These are phyloP conservation scores for Nicotiana benthamiana DNA, from an alignment of 257 asterid genomes.

Conservation along the genomic window DNA sequence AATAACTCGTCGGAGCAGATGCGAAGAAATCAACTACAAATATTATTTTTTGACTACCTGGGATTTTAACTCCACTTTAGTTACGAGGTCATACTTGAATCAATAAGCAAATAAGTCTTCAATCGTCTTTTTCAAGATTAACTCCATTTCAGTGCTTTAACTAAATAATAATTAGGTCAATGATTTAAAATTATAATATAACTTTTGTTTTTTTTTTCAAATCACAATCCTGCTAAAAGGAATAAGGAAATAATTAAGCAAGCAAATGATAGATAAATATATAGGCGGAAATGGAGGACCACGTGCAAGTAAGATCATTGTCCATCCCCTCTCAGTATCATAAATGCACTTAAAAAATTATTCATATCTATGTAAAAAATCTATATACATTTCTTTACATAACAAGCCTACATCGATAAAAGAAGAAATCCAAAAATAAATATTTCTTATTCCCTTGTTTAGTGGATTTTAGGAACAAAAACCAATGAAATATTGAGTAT, in stretches of 20 bases:
- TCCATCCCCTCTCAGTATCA: constrained; percentile 38
- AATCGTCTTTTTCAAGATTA: background rate
- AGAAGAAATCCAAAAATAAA: background rate
- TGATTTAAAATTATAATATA: background rate
- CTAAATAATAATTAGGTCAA: background rate
- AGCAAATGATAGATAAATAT: constrained; percentile 16
- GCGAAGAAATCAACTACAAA: no score
- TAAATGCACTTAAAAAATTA: constrained; percentile 14
- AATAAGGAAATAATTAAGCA: constrained; percentile 8
- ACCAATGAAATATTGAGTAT: constrained; percentile 1
- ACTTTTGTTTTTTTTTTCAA: constrained; percentile 10
- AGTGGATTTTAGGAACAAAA: background rate
- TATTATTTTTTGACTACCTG: no score
- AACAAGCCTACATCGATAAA: background rate
- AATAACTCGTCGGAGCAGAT: no score
- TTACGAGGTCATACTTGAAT: background rate
- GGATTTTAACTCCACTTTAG: no score
- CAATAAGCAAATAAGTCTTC: background rate
- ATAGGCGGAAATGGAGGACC: constrained; percentile 23
- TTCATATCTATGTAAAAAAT: background rate
- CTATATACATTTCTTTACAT: background rate
- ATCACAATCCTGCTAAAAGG: background rate
- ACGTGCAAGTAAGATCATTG: constrained; percentile 47
- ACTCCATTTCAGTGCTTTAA: background rate
- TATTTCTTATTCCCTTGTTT: background rate